Evolutionary conservation across 495 filamentous ascomycete species (phyloP).

Genomic region (Penicillium desertorum): DNA sequence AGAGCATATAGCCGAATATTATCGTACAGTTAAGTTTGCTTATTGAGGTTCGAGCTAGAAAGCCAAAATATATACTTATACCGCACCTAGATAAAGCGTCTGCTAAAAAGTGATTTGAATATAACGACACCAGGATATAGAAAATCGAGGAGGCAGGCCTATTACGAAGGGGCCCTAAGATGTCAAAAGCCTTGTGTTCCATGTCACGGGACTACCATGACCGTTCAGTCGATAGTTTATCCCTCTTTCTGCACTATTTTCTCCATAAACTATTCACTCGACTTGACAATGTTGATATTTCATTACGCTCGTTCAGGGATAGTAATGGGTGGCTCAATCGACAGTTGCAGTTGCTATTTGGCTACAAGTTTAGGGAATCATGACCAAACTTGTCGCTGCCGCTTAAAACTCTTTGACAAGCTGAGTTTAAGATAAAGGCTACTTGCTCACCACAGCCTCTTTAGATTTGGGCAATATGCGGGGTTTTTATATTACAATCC

Average conservation of each 20-base stretch:
- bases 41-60: background rate
- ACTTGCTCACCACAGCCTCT: background rate
- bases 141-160: background rate
- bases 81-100: background rate
- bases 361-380: background rate
- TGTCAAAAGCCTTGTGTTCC: background rate
- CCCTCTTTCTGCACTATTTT: background rate
- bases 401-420: background rate
- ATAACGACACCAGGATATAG: background rate
- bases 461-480: background rate
- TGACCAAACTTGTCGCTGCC: background rate
- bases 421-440: background rate
- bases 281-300: background rate
- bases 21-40: background rate
- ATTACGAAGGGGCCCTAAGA: background rate
- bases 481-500: background rate
- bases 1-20: background rate
- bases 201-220: background rate
- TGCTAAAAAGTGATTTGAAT: background rate
- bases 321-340: background rate
- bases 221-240: background rate
- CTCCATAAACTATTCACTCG: background rate
- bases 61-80: background rate
- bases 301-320: background rate
- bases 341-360: background rate